Conservation (phyloP, 139 green algal species). For the Ostreobium quekettii region DNA sequence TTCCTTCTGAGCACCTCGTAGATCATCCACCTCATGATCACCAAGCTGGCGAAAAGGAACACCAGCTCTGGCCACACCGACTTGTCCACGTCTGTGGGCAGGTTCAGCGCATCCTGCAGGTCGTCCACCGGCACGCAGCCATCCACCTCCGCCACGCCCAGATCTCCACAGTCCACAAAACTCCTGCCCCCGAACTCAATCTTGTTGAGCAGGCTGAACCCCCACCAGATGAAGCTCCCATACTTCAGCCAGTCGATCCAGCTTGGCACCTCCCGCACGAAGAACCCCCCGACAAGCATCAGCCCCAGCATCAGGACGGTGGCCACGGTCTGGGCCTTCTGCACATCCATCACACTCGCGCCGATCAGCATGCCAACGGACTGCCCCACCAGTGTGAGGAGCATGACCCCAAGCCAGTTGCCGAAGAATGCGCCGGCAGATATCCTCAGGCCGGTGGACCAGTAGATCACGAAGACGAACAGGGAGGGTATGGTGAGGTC, state of each 20-base stretch:
- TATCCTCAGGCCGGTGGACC: constrained; percentile 36
- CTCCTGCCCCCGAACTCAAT: constrained; percentile 30
- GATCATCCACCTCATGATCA: constrained; percentile 34
- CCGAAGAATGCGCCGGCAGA: constrained; percentile 47
- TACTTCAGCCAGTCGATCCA: constrained; percentile 62
- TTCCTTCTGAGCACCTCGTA: constrained; percentile 40
- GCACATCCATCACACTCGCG: constrained; percentile 49
- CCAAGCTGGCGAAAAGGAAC: constrained; percentile 39
- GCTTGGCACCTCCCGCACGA: constrained; percentile 44
- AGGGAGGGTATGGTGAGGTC: constrained; percentile 51
- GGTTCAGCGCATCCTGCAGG: constrained; percentile 23
- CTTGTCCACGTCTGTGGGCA: constrained; percentile 24
- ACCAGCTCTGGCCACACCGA: constrained; percentile 23
- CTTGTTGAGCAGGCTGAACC: constrained; percentile 52
- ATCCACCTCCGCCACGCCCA: not conserved
- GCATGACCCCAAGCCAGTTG: constrained; percentile 43
- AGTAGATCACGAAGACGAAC: constrained; percentile 57
- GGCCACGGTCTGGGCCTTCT: constrained; percentile 57
- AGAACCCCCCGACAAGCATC: constrained; percentile 53
- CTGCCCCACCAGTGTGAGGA: constrained; percentile 55
- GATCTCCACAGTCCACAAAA: constrained; percentile 14
- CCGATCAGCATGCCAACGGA: constrained; percentile 64
- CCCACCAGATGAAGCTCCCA: constrained; percentile 52
- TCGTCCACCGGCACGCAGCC: constrained; percentile 11
- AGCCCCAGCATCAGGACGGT: constrained; percentile 47